Base-by-base conservation (phyloP, 805 yeast species). In the Candida arabinofermentans region DNA sequence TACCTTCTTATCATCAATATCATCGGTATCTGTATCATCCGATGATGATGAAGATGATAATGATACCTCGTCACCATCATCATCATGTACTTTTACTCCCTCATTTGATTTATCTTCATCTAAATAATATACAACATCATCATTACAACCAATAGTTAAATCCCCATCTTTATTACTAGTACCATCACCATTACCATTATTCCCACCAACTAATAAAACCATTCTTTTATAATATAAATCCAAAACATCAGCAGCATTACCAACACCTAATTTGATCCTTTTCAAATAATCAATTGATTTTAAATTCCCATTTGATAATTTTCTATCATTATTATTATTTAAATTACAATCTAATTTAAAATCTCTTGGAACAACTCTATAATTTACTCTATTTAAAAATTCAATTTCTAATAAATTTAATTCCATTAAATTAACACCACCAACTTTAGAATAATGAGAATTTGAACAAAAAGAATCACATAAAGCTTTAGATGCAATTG, bases 381-480 rank as follows among this genome's bases (percentile, higher is more conserved):
- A 91, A 44, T 81, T 78, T 8, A 91, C 91, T 47, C 89, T 71
- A 37, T 76, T 75, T 34, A 91, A 71, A 55, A 93, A 89, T 62
- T 93, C 98, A 40, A 85, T 80, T 59, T 91, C 99, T 36, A 91
- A 69, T 41, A 91, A 72, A 61, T 93, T 93, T 50, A 90, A 69
- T 58, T 89, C 97, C 44, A 80, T 74, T 36, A 83, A 67, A 33
- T 87, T 87, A 4, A 89, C 84, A 46, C 99, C 98, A 3, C 99
- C 99, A 16, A 93, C 97, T 59, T 85, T 86, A 10, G 98, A 96
- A 57, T 93, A 91, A 62, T 93, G 96, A 34, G 83, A 75, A 62
- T 90, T 91, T 13, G 96, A 88, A 64, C 93, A 90, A 63, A 93
- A 91, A 21, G 90, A 83, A 65, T 91, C 99, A 62, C 96, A 89